Evolutionary conservation across 441 rosid genomes (phyloP), one percentile per base, ranked within the genome.

Genomic region (Metrosideros polymorpha): DNA sequence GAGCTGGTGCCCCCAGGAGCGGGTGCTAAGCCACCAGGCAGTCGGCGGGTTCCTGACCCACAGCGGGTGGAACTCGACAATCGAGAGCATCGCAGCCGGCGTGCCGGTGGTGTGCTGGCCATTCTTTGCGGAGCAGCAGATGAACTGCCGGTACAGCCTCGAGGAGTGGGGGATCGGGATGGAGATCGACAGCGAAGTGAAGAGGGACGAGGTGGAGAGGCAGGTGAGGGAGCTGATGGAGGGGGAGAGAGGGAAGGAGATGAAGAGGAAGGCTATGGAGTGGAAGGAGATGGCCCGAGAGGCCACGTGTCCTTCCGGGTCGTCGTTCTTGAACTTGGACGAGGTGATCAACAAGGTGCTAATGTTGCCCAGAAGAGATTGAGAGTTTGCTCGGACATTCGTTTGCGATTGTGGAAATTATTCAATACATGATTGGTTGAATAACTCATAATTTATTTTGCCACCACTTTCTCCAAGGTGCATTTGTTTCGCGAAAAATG

Each of bases 41-140:
- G 47, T 86, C 42, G 82, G 85, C 1, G 88, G 88, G 6, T 86
- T 86, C 82, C 52, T 86, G 50, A 82, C 88, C 6, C 88, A 86
- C 29, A 8, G 88, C 49, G 88, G 88, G 12, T 86, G 88, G 88
- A 86, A 86, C 82, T 86, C 88, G 12, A 86, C 54, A 5, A 45
- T 86, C 5, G 88, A 86, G 82, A 86, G 85, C 82, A 49, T 86
- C 15, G 51, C 7, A 12, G 66, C 85, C 0, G 85, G 88, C 18
- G 88, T 86, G 61, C 88, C 88, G 4, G 18, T 86, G 39, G 30
- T 86, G 10, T 82, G 85, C 61, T 86, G 88, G 85, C 85, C 88
- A 3, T 82, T 86, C 79, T 86, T 86, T 5, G 85, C 47, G 0
- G 88, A 86, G 27, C 88, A 86, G 9, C 85, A 35, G 52, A 86